Percentiles rank a stretch among this genome's conserved stretches.
phyloP scores from a whole-genome alignment of 2,329 filamentous ascomycete genomes.

The Alternaria panax region DNA sequence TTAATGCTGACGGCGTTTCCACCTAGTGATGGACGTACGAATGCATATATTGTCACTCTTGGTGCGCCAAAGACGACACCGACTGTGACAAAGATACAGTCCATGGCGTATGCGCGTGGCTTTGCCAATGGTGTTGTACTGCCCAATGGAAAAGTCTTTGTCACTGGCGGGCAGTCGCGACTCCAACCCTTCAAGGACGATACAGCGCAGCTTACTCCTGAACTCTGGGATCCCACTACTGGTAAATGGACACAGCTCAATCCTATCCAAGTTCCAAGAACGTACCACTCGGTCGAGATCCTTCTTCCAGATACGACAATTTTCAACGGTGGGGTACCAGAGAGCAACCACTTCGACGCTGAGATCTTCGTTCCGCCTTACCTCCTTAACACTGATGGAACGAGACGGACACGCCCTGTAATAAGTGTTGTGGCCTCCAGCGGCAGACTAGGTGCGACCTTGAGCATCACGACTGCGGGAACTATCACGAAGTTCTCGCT shows the following conservation, averaged over 20 bases:
- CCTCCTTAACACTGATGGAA: constrained; percentile 58
- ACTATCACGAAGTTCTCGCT: constrained; percentile 50
- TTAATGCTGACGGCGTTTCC: neutral
- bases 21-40: constrained; percentile 50
- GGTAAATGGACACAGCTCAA: constrained; percentile 32
- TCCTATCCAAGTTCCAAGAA: constrained; percentile 31
- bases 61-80: constrained; percentile 35
- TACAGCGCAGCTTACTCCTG: constrained; percentile 25
- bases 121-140: constrained; percentile 41
- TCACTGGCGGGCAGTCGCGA: constrained; percentile 37
- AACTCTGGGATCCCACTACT: constrained; percentile 35
- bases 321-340: constrained; percentile 26
- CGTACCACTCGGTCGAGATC: constrained; percentile 40
- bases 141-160: constrained; percentile 46
- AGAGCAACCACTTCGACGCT: constrained; percentile 60
- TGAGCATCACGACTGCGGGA: constrained; percentile 43
- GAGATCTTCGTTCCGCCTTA: constrained; percentile 66
- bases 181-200: constrained; percentile 31
- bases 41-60: constrained; percentile 61
- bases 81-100: constrained; percentile 26
- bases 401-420: constrained; percentile 52
- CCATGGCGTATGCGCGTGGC: constrained; percentile 39
- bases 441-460: constrained; percentile 40
- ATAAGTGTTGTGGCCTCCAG: constrained; percentile 48
- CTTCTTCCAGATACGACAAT: constrained; percentile 39